phyloP scores from a whole-genome alignment of 768 basidiomycete species.

The Podaxis rugospora region DNA sequence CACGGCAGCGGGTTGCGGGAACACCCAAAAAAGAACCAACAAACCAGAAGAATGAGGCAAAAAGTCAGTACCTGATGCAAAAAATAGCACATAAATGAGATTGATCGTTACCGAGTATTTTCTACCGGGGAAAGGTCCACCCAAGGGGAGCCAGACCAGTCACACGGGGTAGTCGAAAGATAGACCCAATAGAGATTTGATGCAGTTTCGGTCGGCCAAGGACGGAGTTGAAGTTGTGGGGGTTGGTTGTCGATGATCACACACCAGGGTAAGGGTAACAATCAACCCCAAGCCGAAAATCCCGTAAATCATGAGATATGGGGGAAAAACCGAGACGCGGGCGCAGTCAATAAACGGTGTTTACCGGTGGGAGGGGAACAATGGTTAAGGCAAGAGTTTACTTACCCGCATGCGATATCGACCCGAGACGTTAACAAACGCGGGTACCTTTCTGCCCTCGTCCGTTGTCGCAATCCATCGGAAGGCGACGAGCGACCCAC shows the following conservation, averaged over 20 bases:
- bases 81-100: slow-evolving; percentile 5
- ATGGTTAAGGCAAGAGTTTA: neutral
- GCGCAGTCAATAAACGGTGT: neutral
- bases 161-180: neutral
- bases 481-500: slow-evolving; percentile 64
- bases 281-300: neutral
- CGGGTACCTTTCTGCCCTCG: slow-evolving; percentile 50
- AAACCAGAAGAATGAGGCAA: neutral
- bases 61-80: slow-evolving; percentile 5
- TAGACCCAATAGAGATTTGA: neutral
- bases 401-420: slow-evolving; percentile 78
- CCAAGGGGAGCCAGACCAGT: neutral
- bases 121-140: slow-evolving; percentile 21
- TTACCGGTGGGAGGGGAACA: neutral
- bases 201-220: neutral
- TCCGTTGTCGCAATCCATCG: slow-evolving; percentile 65
- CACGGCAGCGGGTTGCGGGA: neutral
- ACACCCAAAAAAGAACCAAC: neutral
- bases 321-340: neutral
- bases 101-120: slow-evolving; percentile 36
- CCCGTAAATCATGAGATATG: neutral
- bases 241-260: neutral
- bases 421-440: slow-evolving; percentile 71
- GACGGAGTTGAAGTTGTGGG: neutral
- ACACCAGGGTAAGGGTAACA: neutral